These are phyloP conservation scores for Carex sylvatica DNA, from an alignment of 202 grass and related monocot genomes.

Conservation along the genomic window DNA sequence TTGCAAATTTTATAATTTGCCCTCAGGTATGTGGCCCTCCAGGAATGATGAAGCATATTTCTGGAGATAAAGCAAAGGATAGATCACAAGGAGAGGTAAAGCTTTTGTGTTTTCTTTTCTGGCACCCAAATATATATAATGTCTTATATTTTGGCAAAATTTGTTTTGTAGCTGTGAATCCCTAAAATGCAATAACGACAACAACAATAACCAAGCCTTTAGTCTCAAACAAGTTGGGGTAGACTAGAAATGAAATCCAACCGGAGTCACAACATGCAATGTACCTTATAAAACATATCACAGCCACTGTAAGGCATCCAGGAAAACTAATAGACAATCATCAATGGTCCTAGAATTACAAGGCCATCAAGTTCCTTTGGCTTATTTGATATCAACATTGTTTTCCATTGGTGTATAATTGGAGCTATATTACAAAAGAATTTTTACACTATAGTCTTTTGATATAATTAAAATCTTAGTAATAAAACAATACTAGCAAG, in stretches of 20 bases:
- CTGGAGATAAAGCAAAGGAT: slow-evolving; percentile 84
- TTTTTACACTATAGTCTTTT: not conserved
- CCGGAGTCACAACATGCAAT: too few relatives aligned
- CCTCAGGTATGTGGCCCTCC: slow-evolving; percentile 87
- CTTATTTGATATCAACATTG: not conserved
- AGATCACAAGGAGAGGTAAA: slow-evolving; percentile 85
- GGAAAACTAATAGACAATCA: not conserved
- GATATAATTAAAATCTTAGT: not conserved
- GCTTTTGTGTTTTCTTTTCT: not conserved
- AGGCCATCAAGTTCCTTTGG: not conserved
- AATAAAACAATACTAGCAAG: not conserved
- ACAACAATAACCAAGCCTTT: too few relatives aligned
- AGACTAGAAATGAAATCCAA: too few relatives aligned
- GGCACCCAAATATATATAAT: not conserved
- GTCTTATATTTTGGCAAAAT: not conserved
- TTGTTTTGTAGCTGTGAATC: not conserved
- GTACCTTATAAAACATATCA: not conserved
- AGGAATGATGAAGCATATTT: slow-evolving; percentile 94
- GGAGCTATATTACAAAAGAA: not conserved
- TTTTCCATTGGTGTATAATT: not conserved
- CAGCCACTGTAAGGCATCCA: not conserved
- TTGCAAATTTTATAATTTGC: slow-evolving; percentile 21
- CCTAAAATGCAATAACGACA: not conserved
- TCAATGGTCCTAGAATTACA: not conserved
- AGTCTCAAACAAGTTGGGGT: too few relatives aligned